Evolutionary conservation across 108 stramenopile species (phyloP), one percentile per base, ranked within the genome.

Genomic region (Skeletonema grethae): DNA sequence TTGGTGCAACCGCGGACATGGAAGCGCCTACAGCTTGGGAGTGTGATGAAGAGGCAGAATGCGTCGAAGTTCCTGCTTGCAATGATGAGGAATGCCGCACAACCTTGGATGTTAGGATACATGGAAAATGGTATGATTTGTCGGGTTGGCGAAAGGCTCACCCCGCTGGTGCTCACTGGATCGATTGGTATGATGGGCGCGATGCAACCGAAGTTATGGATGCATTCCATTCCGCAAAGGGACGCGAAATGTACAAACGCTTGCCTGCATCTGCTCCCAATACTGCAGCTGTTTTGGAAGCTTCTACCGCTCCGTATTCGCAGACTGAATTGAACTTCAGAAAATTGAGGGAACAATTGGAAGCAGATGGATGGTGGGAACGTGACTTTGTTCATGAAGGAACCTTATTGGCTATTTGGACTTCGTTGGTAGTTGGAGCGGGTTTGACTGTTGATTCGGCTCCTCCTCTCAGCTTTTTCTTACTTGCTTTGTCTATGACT

Each of bases 141-240:
- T 84, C 90, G 15, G 93, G 88, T 10, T 97, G 96, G 96, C 80
- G 96, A 50, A 92, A 90, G 82, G 87, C 89, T 38, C 96, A 97
- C 60, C 96, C 96, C 0, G 96, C 92, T 13, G 96, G 96, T 7
- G 75, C 70, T 35, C 94, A 95, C 67, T 97, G 96, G 96, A 95
- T 97, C 61, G 96, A 97, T 68, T 93, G 87, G 81, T 97, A 92
- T 70, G 90, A 91, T 68, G 92, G 88, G 20, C 81, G 95, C n/a
- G 96, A 97, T 73, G 96, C 96, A 6, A 97, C 96, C 1, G 96
- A 97, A 60, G 95, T 97, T 16, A 97, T 97, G 94, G 88, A 93
- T 73, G 96, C 87, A 9, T 97, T 97, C 73, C 96, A 97, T 69
- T 84, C 87, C 18, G 79, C 87, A 25, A 88, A 88, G 59, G 96